Percentiles rank a stretch among this genome's conserved stretches.
Conservation (phyloP, 306 rosid genomes). For the Prinsepia uniflora region DNA sequence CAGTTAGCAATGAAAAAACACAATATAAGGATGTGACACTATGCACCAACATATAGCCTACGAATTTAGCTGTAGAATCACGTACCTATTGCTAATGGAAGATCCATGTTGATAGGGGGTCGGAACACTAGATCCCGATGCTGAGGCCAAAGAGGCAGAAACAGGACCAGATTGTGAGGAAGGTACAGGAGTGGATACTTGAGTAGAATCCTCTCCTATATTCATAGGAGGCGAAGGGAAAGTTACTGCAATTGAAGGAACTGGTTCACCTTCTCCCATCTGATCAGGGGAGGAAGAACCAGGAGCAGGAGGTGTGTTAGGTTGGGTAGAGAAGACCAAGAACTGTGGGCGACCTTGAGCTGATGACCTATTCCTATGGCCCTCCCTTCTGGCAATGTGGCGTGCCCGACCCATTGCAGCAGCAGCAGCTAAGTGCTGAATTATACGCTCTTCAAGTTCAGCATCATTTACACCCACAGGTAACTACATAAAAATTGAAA, state of each 20-base stretch:
- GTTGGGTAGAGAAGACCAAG: slow-evolving; percentile 75
- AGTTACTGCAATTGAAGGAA: slow-evolving; percentile 44
- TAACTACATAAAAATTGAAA: slow-evolving; percentile 47
- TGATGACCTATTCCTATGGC: slow-evolving; percentile 79
- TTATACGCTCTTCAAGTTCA: slow-evolving; percentile 94
- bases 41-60: not conserved
- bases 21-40: not conserved
- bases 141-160: slow-evolving; percentile 58
- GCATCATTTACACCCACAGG: slow-evolving; percentile 89
- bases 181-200: slow-evolving; percentile 35
- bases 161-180: slow-evolving; percentile 44
- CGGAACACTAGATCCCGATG: slow-evolving; percentile 51
- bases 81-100: slow-evolving; percentile 46
- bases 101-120: slow-evolving; percentile 48
- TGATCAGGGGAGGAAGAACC: slow-evolving; percentile 67
- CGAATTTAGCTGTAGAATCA: slow-evolving; percentile 13
- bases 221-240: slow-evolving; percentile 36
- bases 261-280: slow-evolving; percentile 57
- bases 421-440: slow-evolving; percentile 97
- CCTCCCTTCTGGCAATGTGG: slow-evolving; percentile 87
- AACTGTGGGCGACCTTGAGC: slow-evolving; percentile 86
- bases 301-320: slow-evolving; percentile 57
- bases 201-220: slow-evolving; percentile 59
- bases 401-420: slow-evolving; percentile 99
- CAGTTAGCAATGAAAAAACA: not conserved